Percentiles rank a stretch among this genome's conserved stretches.
These are phyloP conservation scores for Cynanchum wilfordii DNA, from an alignment of 257 asterid species.

Conservation along the genomic window DNA sequence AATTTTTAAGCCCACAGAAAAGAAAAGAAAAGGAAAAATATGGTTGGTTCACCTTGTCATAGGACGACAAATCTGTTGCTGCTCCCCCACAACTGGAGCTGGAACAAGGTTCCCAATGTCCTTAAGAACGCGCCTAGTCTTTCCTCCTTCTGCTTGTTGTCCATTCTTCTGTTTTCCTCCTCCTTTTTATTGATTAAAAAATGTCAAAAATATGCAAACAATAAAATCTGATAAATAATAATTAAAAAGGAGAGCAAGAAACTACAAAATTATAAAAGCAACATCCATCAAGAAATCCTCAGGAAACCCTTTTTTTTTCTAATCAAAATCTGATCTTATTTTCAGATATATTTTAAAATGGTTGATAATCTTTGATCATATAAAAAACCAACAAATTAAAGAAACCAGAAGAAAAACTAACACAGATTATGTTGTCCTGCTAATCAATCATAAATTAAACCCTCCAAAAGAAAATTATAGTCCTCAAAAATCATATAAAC, in stretches of 20 bases:
- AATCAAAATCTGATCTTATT: neutral
- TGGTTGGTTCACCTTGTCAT: constrained; percentile 25
- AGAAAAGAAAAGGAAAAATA: too few species aligned
- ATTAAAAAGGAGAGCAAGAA: neutral
- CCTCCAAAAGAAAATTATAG: neutral
- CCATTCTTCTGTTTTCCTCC: constrained; percentile 30
- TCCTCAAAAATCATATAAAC: neutral
- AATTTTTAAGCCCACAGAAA: too few species aligned
- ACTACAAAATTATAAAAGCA: neutral
- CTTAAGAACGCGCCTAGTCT: constrained; percentile 50
- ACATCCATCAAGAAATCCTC: neutral
- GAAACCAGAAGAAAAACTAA: neutral
- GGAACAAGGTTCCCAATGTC: constrained; percentile 72
- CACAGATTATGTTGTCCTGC: neutral
- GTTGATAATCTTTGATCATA: too few species aligned
- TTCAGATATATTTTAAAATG: too few species aligned
- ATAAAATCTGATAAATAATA: neutral
- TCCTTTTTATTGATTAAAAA: constrained; percentile 19
- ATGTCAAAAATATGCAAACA: neutral
- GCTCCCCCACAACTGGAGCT: constrained; percentile 28
- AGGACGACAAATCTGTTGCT: constrained; percentile 38
- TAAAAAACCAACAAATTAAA: neutral
- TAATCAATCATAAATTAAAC: neutral
- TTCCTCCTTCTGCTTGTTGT: constrained; percentile 33
- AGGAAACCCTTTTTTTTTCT: too few species aligned